These are phyloP conservation scores for Avena sativa DNA, from an alignment of 176 grass and related monocot genomes.

Conservation along the genomic window DNA sequence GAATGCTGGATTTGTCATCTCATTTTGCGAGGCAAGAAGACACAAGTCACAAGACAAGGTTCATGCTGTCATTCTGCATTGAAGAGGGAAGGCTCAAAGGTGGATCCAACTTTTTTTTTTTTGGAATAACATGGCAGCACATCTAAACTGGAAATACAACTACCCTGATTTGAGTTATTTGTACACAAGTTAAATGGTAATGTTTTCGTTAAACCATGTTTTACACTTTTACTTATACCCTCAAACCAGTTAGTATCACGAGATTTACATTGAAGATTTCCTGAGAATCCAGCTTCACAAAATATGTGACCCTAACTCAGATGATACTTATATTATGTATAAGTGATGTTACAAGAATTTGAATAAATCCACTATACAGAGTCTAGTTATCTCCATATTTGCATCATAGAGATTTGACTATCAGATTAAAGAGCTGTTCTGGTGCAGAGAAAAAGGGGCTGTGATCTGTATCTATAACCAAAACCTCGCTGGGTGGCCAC, in stretches of 20 bases:
- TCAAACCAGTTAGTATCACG: constrained; percentile 16
- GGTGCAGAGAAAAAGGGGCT: constrained; percentile 77
- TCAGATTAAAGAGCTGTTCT: constrained; percentile 52
- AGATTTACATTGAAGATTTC: constrained; percentile 27
- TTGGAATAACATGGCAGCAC: not conserved
- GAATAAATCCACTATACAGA: not conserved
- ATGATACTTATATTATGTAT: constrained; percentile 21
- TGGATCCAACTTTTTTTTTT: constrained; percentile 9
- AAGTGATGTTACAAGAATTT: constrained; percentile 37
- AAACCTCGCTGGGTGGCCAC: constrained; percentile 71
- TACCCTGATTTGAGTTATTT: constrained; percentile 6
- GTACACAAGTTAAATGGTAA: not conserved
- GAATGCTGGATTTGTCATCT: not conserved
- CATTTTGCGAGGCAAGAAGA: constrained; percentile 54
- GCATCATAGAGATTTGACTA: constrained; percentile 61
- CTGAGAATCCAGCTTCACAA: constrained; percentile 38
- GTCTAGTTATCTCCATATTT: constrained; percentile 30
- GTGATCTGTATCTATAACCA: constrained; percentile 64
- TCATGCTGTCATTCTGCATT: constrained; percentile 64
- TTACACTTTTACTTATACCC: not conserved
- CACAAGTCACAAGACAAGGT: constrained; percentile 49
- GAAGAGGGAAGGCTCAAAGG: constrained; percentile 56
- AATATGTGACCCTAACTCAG: constrained; percentile 34
- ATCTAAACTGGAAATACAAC: constrained; percentile 15
- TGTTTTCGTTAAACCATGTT: not conserved